phyloP scores from a whole-genome alignment of 2,329 filamentous ascomycete genomes.

The Ciborinia camelliae region DNA sequence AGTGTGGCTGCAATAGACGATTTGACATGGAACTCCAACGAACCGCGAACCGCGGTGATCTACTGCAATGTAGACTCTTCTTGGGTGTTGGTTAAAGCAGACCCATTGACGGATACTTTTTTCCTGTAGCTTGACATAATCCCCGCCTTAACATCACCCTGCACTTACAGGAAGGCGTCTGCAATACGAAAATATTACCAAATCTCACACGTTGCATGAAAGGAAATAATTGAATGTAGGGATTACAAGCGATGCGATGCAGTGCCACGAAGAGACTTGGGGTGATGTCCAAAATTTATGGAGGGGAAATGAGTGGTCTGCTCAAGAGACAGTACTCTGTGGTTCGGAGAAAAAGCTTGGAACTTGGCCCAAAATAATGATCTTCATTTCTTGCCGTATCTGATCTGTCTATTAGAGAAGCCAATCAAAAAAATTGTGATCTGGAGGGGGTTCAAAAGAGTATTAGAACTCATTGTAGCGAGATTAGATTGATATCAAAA shows the following conservation, averaged over 20 bases:
- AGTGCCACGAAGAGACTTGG: constrained; percentile 14
- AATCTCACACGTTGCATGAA: not conserved
- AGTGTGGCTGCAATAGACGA: constrained; percentile 2
- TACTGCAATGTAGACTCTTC: constrained; percentile 9
- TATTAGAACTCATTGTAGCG: constrained; percentile 7
- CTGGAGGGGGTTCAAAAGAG: constrained; percentile 9
- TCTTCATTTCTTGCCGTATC: constrained; percentile 16
- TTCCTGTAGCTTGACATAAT: constrained; percentile 13
- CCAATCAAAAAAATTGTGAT: constrained; percentile 15
- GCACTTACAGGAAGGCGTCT: constrained; percentile 20
- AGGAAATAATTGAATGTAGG: constrained; percentile 11
- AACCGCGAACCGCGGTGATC: constrained; percentile 12
- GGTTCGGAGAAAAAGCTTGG: constrained; percentile 18
- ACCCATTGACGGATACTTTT: constrained; percentile 17
- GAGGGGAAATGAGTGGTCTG: constrained; percentile 11
- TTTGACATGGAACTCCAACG: constrained; percentile 6
- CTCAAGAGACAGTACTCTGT: constrained; percentile 2
- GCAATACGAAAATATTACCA: constrained; percentile 17
- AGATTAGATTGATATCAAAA: constrained; percentile 18
- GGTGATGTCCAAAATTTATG: constrained; percentile 11
- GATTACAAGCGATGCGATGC: constrained; percentile 14
- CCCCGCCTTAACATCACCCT: constrained; percentile 12
- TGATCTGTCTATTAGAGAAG: constrained; percentile 3
- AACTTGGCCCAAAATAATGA: constrained; percentile 5
- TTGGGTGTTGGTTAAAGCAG: constrained; percentile 13